Evolutionary conservation across 106 monocot species (phyloP).

Genomic region (Dioscorea zingiberensis): DNA sequence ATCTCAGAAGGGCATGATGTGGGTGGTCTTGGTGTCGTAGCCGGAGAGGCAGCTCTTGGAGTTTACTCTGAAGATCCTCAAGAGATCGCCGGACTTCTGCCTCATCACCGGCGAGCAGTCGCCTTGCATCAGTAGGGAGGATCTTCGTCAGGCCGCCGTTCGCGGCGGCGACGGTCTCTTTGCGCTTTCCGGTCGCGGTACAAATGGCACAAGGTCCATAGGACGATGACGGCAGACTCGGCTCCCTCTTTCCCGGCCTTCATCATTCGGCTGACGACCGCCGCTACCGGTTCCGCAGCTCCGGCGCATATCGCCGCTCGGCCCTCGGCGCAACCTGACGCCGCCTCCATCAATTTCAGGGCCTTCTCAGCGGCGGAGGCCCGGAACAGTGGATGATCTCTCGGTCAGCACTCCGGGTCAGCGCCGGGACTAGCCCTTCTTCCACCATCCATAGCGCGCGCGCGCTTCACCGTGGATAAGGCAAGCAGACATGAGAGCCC

Average conservation of each 20-base stretch:
- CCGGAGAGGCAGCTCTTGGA: slow-evolving; percentile 53
- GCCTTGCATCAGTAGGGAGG: slow-evolving; percentile 76
- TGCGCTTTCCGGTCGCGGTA: slow-evolving; percentile 58
- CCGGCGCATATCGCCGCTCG: slow-evolving; percentile 47
- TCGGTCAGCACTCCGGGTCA: slow-evolving; percentile 9
- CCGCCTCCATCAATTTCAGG: slow-evolving; percentile 42
- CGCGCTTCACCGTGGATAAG: slow-evolving; percentile 14
- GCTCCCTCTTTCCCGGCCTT: slow-evolving; percentile 47
- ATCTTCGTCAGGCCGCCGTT: slow-evolving; percentile 64
- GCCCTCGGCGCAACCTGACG: slow-evolving; percentile 46
- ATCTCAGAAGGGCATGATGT: slow-evolving; percentile 83
- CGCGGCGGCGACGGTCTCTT: slow-evolving; percentile 40
- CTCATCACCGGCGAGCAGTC: slow-evolving; percentile 60
- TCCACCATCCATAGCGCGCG: slow-evolving; percentile 23
- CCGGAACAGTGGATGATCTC: not conserved
- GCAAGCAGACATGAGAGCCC: slow-evolving; percentile 31
- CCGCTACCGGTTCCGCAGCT: slow-evolving; percentile 15
- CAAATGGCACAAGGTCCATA: slow-evolving; percentile 68
- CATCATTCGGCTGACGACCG: slow-evolving; percentile 49
- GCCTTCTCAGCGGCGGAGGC: slow-evolving; percentile 34
- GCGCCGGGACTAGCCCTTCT: slow-evolving; percentile 8
- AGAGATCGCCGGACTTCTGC: slow-evolving; percentile 72
- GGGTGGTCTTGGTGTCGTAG: slow-evolving; percentile 62
- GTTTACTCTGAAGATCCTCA: slow-evolving; percentile 53
- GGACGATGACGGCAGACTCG: slow-evolving; percentile 55